These are phyloP conservation scores for Colletotrichum orbiculare DNA, from an alignment of 2,329 filamentous ascomycete genomes.

Conservation along the genomic window DNA sequence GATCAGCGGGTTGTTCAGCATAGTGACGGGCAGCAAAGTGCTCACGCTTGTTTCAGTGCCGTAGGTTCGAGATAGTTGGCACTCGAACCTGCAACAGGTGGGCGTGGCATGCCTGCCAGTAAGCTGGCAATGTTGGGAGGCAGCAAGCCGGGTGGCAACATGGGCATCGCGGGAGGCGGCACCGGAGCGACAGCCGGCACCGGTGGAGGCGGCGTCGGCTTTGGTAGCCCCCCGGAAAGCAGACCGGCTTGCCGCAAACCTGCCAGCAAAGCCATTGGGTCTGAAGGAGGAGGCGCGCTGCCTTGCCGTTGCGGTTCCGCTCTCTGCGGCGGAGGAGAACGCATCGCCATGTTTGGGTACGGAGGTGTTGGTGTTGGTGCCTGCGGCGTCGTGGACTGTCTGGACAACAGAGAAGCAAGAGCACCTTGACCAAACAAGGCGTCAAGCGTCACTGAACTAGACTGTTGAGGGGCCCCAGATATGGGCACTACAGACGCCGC, in stretches of 20 bases:
- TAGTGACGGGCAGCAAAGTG: slow-evolving; percentile 28
- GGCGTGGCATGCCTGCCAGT: slow-evolving; percentile 43
- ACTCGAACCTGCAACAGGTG: slow-evolving; percentile 51
- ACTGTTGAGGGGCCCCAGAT: slow-evolving; percentile 40
- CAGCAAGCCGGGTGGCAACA: slow-evolving; percentile 43
- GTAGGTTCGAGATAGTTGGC: slow-evolving; percentile 71
- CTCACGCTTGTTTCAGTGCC: slow-evolving; percentile 78
- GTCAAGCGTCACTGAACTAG: slow-evolving; percentile 61
- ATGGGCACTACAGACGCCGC: slow-evolving; percentile 47
- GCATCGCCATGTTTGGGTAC: slow-evolving; percentile 53
- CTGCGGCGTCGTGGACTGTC: slow-evolving; percentile 63
- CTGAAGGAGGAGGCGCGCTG: slow-evolving; percentile 49
- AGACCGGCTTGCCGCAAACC: slow-evolving; percentile 77
- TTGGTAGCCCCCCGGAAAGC: slow-evolving; percentile 58
- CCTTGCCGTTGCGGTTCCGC: slow-evolving; percentile 53
- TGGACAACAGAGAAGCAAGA: slow-evolving; percentile 68
- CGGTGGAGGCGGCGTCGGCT: slow-evolving; percentile 49
- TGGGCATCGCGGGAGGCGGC: slow-evolving; percentile 44
- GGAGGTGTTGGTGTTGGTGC: slow-evolving; percentile 56
- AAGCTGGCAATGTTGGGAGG: slow-evolving; percentile 51
- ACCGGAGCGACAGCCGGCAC: slow-evolving; percentile 42
- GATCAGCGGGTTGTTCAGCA: slow-evolving; percentile 32
- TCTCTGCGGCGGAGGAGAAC: slow-evolving; percentile 60
- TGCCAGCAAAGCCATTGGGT: slow-evolving; percentile 72
- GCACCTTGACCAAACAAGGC: slow-evolving; percentile 69